Percentiles rank a stretch among this genome's conserved stretches.
These are phyloP conservation scores for Breynia disticha DNA, from an alignment of 441 rosid species.

Conservation along the genomic window DNA sequence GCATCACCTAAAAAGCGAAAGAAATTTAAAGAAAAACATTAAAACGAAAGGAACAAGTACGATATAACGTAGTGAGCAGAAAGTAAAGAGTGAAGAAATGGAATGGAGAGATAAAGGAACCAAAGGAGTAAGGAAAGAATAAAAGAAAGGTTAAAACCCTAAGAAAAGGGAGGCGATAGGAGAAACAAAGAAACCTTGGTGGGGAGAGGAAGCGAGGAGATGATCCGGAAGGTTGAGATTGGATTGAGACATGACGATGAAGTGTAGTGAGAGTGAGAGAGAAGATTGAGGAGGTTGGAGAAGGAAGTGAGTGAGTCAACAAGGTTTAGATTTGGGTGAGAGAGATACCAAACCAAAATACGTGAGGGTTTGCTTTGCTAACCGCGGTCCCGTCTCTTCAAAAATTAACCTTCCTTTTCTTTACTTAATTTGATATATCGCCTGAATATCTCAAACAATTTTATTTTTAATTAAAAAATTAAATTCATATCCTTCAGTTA, in stretches of 20 bases:
- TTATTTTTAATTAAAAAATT: no score
- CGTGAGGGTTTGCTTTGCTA: neutral
- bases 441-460: no score
- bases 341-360: neutral
- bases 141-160: neutral
- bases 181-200: slow-evolving; percentile 28
- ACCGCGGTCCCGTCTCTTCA: no score
- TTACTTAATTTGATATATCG: no score
- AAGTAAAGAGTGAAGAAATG: no score
- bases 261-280: neutral
- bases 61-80: no score
- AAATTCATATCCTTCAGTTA: no score
- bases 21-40: neutral
- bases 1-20: slow-evolving; percentile 6
- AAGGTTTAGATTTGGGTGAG: no score
- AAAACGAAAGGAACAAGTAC: neutral
- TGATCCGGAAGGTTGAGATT: slow-evolving; percentile 72
- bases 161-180: neutral
- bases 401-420: no score
- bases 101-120: no score
- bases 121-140: neutral
- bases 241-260: slow-evolving; percentile 40
- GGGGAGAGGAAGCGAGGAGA: slow-evolving; percentile 36
- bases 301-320: neutral
- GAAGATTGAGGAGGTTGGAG: neutral